Conservation (phyloP, 75 land plant genomes). For the Picea sitchensis region DNA sequence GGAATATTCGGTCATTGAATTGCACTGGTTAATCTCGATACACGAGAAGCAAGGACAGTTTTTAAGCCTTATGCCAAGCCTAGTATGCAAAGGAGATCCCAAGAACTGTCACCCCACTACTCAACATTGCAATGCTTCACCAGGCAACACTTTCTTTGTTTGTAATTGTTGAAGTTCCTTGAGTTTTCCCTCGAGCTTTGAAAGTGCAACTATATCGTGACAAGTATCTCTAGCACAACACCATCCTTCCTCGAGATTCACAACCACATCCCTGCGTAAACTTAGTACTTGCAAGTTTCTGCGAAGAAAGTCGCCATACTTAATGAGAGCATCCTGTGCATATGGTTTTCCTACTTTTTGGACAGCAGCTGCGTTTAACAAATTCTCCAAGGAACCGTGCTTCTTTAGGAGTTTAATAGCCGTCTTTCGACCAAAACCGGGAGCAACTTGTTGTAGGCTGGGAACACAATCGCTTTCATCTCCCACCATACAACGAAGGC, state of each 20-base stretch:
- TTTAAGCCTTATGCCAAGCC: neutral
- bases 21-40: neutral
- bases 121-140: neutral
- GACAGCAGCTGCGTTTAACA: conserved; percentile 61
- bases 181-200: conserved; percentile 2
- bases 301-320: conserved; percentile 63
- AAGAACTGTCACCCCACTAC: neutral
- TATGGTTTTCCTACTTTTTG: conserved; percentile 84
- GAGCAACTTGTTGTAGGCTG: conserved; percentile 69
- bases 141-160: neutral
- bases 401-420: conserved; percentile 82
- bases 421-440: conserved; percentile 91
- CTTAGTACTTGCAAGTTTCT: conserved; percentile 73
- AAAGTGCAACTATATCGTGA: conserved; percentile 14
- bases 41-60: neutral
- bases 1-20: neutral
- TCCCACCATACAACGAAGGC: conserved; percentile 84
- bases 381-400: conserved; percentile 78
- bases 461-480: conserved; percentile 83
- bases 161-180: neutral
- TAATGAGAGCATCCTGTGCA: conserved; percentile 79
- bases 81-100: neutral
- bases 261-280: conserved; percentile 41
- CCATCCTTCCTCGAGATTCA: conserved; percentile 27
- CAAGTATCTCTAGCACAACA: conserved; percentile 16